These are phyloP conservation scores for Cicer judaicum DNA, from an alignment of 306 rosid species.

Conservation along the genomic window DNA sequence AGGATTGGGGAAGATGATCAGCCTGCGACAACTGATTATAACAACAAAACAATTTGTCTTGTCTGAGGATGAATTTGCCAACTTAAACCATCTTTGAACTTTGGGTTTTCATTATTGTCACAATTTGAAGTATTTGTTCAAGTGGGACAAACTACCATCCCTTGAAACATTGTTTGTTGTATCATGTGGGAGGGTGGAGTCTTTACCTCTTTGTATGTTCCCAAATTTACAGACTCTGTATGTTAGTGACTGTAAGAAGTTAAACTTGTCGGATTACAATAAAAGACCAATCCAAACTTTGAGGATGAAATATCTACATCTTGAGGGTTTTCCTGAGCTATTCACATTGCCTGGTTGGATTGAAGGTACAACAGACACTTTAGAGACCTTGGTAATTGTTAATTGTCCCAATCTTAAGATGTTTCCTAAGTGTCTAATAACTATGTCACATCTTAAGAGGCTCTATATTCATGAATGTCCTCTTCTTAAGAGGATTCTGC, in stretches of 20 bases:
- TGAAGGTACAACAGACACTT: neutral
- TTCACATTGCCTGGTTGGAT: neutral
- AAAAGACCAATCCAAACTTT: neutral
- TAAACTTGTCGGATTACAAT: neutral
- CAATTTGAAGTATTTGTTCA: constrained; percentile 12
- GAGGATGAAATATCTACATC: neutral
- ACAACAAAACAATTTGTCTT: constrained; percentile 29
- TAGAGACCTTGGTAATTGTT: neutral
- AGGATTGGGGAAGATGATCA: constrained; percentile 3
- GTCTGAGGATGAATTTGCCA: neutral
- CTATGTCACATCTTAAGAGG: neutral
- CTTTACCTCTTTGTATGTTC: neutral
- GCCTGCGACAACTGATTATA: constrained; percentile 2
- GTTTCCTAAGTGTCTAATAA: neutral
- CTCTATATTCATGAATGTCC: neutral
- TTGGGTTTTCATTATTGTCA: neutral
- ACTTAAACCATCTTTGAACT: neutral
- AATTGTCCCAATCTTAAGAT: neutral
- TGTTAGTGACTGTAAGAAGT: neutral
- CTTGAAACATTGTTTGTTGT: neutral
- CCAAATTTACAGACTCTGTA: neutral
- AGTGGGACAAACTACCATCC: neutral
- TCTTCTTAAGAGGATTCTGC: too few species aligned
- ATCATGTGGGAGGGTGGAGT: neutral
- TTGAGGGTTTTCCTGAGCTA: neutral